Conservation (phyloP, 345 rosid species). For the Melaleuca alternifolia region DNA sequence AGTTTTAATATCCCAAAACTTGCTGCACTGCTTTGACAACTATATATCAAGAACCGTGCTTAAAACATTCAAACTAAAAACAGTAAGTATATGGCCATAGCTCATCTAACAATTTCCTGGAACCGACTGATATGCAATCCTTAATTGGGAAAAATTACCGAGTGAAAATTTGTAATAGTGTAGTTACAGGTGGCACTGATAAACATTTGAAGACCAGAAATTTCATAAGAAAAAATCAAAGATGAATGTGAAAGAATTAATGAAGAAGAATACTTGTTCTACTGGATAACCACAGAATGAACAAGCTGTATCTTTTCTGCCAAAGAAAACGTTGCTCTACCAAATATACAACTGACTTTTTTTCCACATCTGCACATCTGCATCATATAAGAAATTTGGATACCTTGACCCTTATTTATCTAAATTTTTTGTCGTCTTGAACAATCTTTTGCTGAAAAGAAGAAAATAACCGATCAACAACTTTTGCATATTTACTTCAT, state of each 20-base stretch:
- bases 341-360: neutral
- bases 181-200: neutral
- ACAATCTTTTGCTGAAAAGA: neutral
- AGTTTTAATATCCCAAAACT: neutral
- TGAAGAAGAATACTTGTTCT: neutral
- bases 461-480: neutral
- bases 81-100: neutral
- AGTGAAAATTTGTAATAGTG: neutral
- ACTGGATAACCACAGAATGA: neutral
- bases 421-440: neutral
- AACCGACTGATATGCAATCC: neutral
- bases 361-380: neutral
- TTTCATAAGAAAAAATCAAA: neutral
- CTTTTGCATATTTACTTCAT: neutral
- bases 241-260: neutral
- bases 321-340: neutral
- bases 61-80: neutral
- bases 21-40: neutral
- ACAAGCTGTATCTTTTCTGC: neutral
- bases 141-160: neutral
- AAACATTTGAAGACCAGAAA: neutral
- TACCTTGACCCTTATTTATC: neutral
- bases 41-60: neutral
- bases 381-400: neutral
- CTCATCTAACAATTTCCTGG: neutral